These are phyloP conservation scores for Silybum marianum DNA, from an alignment of 129 eudicot genomes.

Conservation along the genomic window DNA sequence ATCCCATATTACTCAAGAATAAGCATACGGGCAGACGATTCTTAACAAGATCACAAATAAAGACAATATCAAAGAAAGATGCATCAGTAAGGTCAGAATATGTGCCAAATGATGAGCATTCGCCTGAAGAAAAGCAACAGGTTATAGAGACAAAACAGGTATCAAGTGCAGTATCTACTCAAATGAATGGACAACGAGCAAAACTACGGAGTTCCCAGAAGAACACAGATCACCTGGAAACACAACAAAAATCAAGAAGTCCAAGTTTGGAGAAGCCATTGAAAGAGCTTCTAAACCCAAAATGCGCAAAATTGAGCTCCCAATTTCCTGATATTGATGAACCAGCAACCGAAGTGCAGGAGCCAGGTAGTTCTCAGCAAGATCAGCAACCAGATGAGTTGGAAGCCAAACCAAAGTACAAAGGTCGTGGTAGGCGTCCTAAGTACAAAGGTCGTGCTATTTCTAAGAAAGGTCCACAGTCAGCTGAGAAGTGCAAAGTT, in stretches of 20 bases:
- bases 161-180: constrained; percentile 20
- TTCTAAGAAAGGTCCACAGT: constrained; percentile 8
- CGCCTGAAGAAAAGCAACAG: constrained; percentile 9
- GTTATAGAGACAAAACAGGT: not conserved
- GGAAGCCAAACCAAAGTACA: constrained; percentile 15
- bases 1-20: not conserved
- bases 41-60: constrained; percentile 33
- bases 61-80: constrained; percentile 14
- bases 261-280: constrained; percentile 10
- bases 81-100: constrained; percentile 9
- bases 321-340: constrained; percentile 16
- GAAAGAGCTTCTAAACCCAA: constrained; percentile 5
- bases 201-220: constrained; percentile 32
- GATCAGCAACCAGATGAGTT: constrained; percentile 18
- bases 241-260: not conserved
- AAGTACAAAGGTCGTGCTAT: constrained; percentile 1
- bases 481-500: constrained; percentile 21
- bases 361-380: not conserved
- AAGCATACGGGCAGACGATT: constrained; percentile 4
- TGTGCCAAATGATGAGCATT: constrained; percentile 26
- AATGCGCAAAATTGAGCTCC: not conserved
- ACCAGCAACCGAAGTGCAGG: constrained; percentile 18
- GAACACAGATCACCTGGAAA: not conserved
- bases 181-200: constrained; percentile 17
- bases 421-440: constrained; percentile 21